Evolutionary conservation across 2,329 filamentous ascomycete genomes (phyloP), one percentile per base, ranked within the genome.

Genomic region (Paracamarosporium sp.): DNA sequence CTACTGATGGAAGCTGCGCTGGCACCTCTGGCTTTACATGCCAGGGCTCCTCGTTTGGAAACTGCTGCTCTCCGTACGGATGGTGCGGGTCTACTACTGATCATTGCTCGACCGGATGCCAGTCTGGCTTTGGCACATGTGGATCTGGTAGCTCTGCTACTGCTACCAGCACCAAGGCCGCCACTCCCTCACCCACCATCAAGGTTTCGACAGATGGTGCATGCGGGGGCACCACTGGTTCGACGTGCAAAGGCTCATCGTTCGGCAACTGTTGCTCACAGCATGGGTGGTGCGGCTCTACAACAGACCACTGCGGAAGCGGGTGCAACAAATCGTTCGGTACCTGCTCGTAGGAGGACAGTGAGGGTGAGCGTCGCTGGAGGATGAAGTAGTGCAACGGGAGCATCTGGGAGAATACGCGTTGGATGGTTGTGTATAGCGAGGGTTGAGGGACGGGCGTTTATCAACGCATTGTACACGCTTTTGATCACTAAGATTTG

Each of bases 211-310:
- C 45, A 1, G 45, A 48, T 50, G 70, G 64, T 6, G 62, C 64
- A 6, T 73, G 70, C 54, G 63, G 54, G 8, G 69, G 68, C 9
- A 68, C 63, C 13, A 50, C 35, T 15, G 56, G 57, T 11, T 61
- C 51, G 62, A 81, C 78, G 13, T 82, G 81, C 65, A 56, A 68
- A 17, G 79, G 78, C 20, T 78, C 75, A 53, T 45, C 64, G 12
- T 80, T 78, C 57, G 79, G 80, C 5, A 71, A 77, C 62, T 82
- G 80, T 70, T 83, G 80, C 71, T 79, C 74, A 20, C 66, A 65
- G 52, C 74, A 73, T 59, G 79, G 79, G n/a, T 75, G 69, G 62
- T 83, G 81, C 54, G 74, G 74, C 24, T 63, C 65, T 17, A 71
- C 67, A 12, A 60, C 59, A 9, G 67, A 41, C 12, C 65, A 75